Evolutionary conservation across 768 basidiomycete genomes (phyloP), one percentile per base, ranked within the genome.

Genomic region (Tulasnella sp.): DNA sequence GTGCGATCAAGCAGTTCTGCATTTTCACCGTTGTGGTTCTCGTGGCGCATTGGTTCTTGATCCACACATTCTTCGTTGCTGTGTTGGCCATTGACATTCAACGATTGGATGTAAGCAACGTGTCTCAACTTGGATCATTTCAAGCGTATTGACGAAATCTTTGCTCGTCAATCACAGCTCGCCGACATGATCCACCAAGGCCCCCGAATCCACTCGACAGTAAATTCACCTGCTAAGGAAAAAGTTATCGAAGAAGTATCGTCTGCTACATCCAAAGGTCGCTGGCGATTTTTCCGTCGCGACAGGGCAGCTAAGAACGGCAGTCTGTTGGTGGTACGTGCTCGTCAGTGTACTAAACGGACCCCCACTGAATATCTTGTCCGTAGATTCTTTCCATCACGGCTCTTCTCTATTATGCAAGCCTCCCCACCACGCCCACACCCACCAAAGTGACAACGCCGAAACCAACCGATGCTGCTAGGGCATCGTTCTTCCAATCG

Each of bases 11-110:
- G 49, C 94, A 98, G 80, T 97, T 98, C 81, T 97, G 96, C 82
- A 87, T 90, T 3, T 98, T 99, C 81, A 94, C 95, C 0, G 91
- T 95, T 64, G 94, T 98, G 31, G 94, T 98, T 14, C 87, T 98
- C 29, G 92, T 98, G 38, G 96, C 95, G 19, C 96, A 99, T 82
- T 99, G 95, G 95, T 97, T 96, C 84, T 87, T 99, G 77, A 91
- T 97, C 19, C 94, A 97, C 81, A 97, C 95, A 0, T 97, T 98
- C 84, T 98, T 97, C 84, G 86, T 96, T 79, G 93, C 96, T 8
- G 95, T 97, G 36, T 85, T 99, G 31, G 95, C 94, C 0, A 97
- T 99, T 79, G 97, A 99, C 84, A 90, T 98, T 67, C 96, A 97
- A 79, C 89, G 97, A 67, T 84, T 99, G 34, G 97, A 97, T 85